Base-by-base conservation (phyloP, 2,329 filamentous ascomycete genomes). In the Diaporthe sp. region DNA sequence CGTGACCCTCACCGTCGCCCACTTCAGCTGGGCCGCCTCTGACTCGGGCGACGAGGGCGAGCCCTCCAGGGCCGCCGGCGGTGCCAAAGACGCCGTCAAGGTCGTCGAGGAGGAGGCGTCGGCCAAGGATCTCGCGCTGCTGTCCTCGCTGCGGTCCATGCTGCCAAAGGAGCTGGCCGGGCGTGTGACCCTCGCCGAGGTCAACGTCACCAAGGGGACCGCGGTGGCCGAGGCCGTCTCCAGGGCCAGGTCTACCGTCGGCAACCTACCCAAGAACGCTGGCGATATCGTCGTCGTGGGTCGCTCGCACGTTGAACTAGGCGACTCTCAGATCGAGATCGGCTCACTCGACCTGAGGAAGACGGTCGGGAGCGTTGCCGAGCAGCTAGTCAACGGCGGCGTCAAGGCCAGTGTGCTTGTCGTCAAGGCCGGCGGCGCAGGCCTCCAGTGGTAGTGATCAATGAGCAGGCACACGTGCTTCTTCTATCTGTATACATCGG, bases 1-100 rank as follows among this genome's bases (percentile, higher is more conserved):
- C 56, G 91, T 98, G 35, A 96, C 94, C 0, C 94, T 92, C 0
- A 96, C 94, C 0, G 89, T 98, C 42, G 86, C 93, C 1, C 91
- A 92, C 75, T 87, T 94, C 35, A 83, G 82, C 32, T 82, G 78
- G 78, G 77, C 79, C 6, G 76, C 66, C n/a, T 74, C 78, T 9
- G 80, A 82, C 32, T 68, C 56, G 37, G 56, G 32, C 56, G 76
- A 76, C 42, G 75, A 65, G 76, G 79, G 77, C 30, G 78, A 76
- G 22, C 75, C 73, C 1, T 55, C 75, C 22, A 78, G 78, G 66
- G 74, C 75, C 10, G 68, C 76, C 13, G 65, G 75, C 19, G 74
- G 75, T 53, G 65, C 69, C 22, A 81, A 81, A 70, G 63, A 77
- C n/a, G 70, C 51, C 15, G 79, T 80, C 70, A 77, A 78, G 56